Percentiles rank a stretch among this genome's conserved stretches.
Conservation (phyloP, 352 stramenopile genomes). For the Pythium dissimile region DNA sequence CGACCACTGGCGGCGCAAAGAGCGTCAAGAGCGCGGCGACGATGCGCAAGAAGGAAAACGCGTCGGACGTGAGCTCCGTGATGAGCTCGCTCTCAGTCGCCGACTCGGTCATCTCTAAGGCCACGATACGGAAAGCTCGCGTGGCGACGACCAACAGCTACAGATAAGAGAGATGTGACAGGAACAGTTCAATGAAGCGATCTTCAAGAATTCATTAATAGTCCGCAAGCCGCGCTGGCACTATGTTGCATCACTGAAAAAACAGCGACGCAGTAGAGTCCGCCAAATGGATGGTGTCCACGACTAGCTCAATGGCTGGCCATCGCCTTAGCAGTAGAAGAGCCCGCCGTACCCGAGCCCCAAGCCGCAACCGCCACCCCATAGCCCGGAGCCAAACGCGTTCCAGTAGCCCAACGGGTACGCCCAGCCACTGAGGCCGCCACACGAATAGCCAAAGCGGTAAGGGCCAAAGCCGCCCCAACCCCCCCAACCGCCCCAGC, state of each 20-base stretch:
- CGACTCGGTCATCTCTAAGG: slow-evolving; percentile 75
- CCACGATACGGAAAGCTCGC: slow-evolving; percentile 58
- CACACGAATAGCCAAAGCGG: slow-evolving; percentile 6
- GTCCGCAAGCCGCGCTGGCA: too few relatives aligned
- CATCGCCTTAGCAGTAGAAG: slow-evolving; percentile 22
- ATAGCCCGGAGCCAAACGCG: slow-evolving; percentile 13
- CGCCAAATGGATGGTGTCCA: too few relatives aligned
- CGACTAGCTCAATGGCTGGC: too few relatives aligned
- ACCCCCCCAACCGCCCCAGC: background rate
- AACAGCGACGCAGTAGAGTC: too few relatives aligned
- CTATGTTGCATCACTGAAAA: too few relatives aligned
- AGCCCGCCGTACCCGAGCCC: slow-evolving; percentile 8
- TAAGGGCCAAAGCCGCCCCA: slow-evolving; percentile 5
- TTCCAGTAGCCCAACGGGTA: slow-evolving; percentile 20
- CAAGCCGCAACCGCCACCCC: slow-evolving; percentile 12
- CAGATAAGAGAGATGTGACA: too few relatives aligned
- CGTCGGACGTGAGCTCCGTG: slow-evolving; percentile 57
- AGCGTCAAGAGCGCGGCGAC: slow-evolving; percentile 56
- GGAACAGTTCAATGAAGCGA: background rate
- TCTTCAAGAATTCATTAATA: background rate
- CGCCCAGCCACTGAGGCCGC: slow-evolving; percentile 4
- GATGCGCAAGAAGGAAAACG: slow-evolving; percentile 38
- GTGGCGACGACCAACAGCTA: slow-evolving; percentile 42
- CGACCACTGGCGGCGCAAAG: slow-evolving; percentile 28
- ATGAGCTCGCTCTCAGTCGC: slow-evolving; percentile 60